These are phyloP conservation scores for Blastobotrys mokoenaii DNA, from an alignment of 805 yeast species.

Conservation along the genomic window DNA sequence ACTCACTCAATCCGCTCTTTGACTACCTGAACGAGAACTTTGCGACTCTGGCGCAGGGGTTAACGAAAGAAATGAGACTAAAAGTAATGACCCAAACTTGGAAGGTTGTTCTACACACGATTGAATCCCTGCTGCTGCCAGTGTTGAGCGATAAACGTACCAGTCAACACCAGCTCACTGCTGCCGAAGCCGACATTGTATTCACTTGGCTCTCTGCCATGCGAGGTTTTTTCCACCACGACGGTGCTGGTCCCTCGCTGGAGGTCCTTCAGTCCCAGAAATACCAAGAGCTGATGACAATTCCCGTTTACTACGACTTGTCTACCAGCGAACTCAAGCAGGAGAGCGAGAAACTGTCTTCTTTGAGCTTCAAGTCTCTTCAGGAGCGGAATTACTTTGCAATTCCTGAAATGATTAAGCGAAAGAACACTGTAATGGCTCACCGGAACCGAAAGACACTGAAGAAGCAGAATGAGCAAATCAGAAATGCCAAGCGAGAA, in stretches of 20 bases:
- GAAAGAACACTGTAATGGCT: constrained; percentile 62
- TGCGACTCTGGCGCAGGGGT: constrained; percentile 48
- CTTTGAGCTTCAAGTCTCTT: constrained; percentile 42
- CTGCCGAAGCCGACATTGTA: constrained; percentile 56
- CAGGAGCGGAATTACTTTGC: constrained; percentile 40
- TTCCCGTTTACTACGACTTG: constrained; percentile 59
- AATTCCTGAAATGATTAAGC: constrained; percentile 39
- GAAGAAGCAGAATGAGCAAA: constrained; percentile 38
- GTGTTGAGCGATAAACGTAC: constrained; percentile 39
- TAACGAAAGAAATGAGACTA: constrained; percentile 47
- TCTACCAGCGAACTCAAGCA: constrained; percentile 37
- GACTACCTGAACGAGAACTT: constrained; percentile 66
- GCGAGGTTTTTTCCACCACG: constrained; percentile 67
- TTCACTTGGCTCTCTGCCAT: constrained; percentile 67
- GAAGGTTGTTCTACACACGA: constrained; percentile 59
- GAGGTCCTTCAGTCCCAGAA: constrained; percentile 51
- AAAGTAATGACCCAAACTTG: constrained; percentile 74
- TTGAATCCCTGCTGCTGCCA: constrained; percentile 70
- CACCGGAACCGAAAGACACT: constrained; percentile 56
- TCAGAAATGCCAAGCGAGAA: constrained; percentile 37
- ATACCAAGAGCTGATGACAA: constrained; percentile 54
- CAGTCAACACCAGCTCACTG: constrained; percentile 39
- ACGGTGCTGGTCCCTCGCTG: constrained; percentile 72
- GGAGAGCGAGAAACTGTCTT: constrained; percentile 54
- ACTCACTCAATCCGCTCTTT: constrained; percentile 63